Base-by-base conservation (phyloP, 805 yeast species). In the Wickerhamomyces kurtzmanii region DNA sequence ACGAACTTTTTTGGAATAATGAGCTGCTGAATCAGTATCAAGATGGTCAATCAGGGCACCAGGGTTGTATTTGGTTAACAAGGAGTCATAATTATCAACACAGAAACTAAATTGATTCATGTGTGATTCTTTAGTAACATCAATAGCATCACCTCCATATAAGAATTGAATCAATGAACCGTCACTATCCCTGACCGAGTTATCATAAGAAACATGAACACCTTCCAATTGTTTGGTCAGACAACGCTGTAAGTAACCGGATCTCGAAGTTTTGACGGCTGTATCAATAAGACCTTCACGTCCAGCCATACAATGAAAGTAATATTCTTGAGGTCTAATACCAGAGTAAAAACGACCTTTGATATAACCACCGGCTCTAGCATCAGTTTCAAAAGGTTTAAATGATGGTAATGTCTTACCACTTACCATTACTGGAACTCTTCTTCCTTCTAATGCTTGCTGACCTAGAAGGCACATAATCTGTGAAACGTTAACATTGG, bases 261-360 rank as follows among this genome's bases (percentile, higher is more conserved):
- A 87, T 61, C 96, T 78, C 13, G 96, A 84, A 8, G 99, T 91
- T 62, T 91, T 91, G 39, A 91, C 99, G 28, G 99, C 98, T 34
- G 99, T 91, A 69, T 91, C 99, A 62, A 91, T 91, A 50, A 91
- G 73, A 64, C 99, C 99, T 68, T 91, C 99, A 67, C 99, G 81
- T 61, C 99, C 99, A 31, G 99, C 98, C 98, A 91, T 91, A 68
- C 97, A 91, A 63, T 91, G 99, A 91, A 93, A 91, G 54, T 87
- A 91, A 60, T 93, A 91, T 57, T 91, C 99, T 60, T 91, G 99
- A 5, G 98, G 98, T 55, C 84, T 75, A 43, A 91, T 82, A 57
- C 98, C 98, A 22, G 96, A 85, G 55, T 85, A 93, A 75, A 91
- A 91, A 45, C 99, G 81, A 37, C 93, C 89, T 55, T 89, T 83